A percentile compares a stretch with the other conserved stretches of the same genome.
Conservation (phyloP, 2,329 filamentous ascomycete species). For the Bretziella fagacearum region DNA sequence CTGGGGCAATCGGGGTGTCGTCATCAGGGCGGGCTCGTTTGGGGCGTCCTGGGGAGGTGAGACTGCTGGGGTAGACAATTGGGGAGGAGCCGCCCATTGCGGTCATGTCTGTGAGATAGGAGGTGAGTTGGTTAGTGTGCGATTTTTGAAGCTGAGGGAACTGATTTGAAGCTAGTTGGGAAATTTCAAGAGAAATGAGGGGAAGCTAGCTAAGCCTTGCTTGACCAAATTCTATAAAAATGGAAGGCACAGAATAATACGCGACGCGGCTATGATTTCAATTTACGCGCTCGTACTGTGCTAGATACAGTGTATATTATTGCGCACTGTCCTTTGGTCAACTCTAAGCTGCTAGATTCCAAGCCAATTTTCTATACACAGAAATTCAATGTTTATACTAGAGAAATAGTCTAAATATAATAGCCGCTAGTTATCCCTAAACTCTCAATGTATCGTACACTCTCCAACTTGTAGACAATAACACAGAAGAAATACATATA, state of each 20-base stretch:
- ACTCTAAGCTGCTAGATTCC: too few species aligned
- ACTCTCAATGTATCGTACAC: background rate
- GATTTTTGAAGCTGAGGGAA: too few species aligned
- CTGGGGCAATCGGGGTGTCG: background rate
- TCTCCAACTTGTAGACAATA: background rate
- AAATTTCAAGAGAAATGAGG: too few species aligned
- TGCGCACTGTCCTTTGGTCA: background rate
- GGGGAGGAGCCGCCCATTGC: constrained; percentile 15
- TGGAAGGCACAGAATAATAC: background rate
- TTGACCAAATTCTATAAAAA: too few species aligned
- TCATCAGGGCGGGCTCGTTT: constrained; percentile 14
- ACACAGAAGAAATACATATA: background rate
- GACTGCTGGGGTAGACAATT: constrained; percentile 15
- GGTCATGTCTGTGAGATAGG: too few species aligned
- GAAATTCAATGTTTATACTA: too few species aligned
- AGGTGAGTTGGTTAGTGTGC: too few species aligned
- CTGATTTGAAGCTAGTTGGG: too few species aligned
- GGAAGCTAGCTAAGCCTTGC: background rate
- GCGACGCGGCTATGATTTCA: constrained; percentile 6
- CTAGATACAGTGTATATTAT: background rate
- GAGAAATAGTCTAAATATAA: too few species aligned
- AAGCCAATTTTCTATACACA: too few species aligned
- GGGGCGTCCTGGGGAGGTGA: constrained; percentile 8
- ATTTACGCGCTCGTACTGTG: constrained; percentile 8
- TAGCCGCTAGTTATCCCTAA: background rate